Conservation (phyloP, 495 filamentous ascomycete species). For the Hypoxylon rickii region DNA sequence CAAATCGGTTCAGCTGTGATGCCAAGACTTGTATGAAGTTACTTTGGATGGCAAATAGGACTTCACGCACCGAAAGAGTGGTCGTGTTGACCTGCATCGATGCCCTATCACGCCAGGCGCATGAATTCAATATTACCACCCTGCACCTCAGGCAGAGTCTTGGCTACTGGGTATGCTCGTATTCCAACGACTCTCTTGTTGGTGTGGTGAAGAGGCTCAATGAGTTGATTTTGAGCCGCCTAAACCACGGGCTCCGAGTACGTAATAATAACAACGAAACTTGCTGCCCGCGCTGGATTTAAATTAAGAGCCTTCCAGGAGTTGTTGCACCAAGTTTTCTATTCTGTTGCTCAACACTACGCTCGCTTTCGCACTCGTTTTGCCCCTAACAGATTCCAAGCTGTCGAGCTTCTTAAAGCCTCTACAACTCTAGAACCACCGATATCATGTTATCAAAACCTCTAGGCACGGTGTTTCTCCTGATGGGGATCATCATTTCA, state of each 20-base stretch:
- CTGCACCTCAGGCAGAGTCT: conserved; percentile 5
- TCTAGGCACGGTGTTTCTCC: not conserved
- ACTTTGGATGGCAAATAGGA: conserved; percentile 8
- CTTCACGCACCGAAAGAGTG: not conserved
- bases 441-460: conserved; percentile 8
- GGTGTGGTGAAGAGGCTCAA: not conserved
- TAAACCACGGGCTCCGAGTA: not conserved
- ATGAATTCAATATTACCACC: conserved; percentile 7
- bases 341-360: not conserved
- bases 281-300: not conserved
- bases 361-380: conserved; percentile 2
- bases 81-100: conserved; percentile 7
- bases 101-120: conserved; percentile 9
- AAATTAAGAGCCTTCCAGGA: conserved; percentile 8
- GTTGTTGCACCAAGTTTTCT: not conserved
- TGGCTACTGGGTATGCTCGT: too few relatives aligned
- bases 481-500: conserved; percentile 5
- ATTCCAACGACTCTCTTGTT: too few relatives aligned
- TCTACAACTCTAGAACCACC: too few relatives aligned
- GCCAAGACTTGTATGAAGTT: conserved; percentile 11
- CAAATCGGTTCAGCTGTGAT: conserved; percentile 11
- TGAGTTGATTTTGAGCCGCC: not conserved
- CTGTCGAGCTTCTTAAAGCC: too few relatives aligned
- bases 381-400: not conserved
- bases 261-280: not conserved